Base-by-base conservation (phyloP, 2,329 filamentous ascomycete genomes). In the Leptosphaerulina australis region DNA sequence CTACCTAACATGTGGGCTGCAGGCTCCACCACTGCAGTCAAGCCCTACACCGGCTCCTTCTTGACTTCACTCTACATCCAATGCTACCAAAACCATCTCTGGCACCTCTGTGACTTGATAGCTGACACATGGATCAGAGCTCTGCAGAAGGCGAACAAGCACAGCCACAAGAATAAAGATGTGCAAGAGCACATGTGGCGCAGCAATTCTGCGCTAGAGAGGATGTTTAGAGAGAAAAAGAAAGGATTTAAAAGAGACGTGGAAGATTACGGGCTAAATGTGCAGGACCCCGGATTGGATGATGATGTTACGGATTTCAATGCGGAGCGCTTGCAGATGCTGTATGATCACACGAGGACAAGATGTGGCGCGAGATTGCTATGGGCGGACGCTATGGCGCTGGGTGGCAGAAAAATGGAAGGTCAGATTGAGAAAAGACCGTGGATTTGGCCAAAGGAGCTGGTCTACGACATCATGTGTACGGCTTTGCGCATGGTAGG, bases 61-160 rank as follows among this genome's bases (percentile, higher is more conserved):
- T 63, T 71, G 4, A 59, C 47, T 1, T 49, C 64, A 6, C 54
- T 70, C n/a, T 70, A 71, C 55, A 45, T 69, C 25, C 29, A 56
- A 15, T 54, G 55, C 45, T 65, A 67, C 44, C 14, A 53, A 3
- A 22, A 44, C 12, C 10, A 43, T 0, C 21, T 52, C 3, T 63
- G 51, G 49, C 26, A 67, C 28, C 28, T 59, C 17, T 70, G 67
- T 50, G 67, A 71, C 40, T 51, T 71, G 11, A 43, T 71, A 21
- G 55, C 56, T 26, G 68, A 71, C 33, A 68, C 63, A 4, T 71
- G 67, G 67, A 71, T 71, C 46, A 67, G 64, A 12, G 66, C 63
- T 0, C 65, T 69, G 47, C 68, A 68, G 21, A 35, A 20, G 4
- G 35, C 46, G 4, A 58, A 64, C 35, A 33, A 33, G 1, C 31